phyloP scores from a whole-genome alignment of 176 grass and related monocot species.

The Aegilops bicornis region DNA sequence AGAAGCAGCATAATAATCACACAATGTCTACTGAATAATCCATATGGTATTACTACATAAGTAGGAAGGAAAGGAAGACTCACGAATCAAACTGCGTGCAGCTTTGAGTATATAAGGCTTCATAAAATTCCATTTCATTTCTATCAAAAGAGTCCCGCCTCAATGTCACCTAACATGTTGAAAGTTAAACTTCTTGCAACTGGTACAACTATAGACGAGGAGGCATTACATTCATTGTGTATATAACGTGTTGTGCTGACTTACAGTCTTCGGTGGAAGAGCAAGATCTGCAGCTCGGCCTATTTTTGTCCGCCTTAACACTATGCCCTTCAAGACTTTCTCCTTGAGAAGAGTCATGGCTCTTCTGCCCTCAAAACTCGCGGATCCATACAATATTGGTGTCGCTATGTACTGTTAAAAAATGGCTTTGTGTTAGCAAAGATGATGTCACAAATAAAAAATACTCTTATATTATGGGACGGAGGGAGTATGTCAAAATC shows the following conservation, averaged over 20 bases:
- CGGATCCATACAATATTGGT: conserved; percentile 59
- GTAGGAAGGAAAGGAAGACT: conserved; percentile 30
- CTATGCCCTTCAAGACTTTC: conserved; percentile 83
- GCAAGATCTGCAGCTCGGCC: conserved; percentile 92
- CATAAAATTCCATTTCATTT: conserved; percentile 91
- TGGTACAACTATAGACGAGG: neutral
- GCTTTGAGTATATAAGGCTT: conserved; percentile 95
- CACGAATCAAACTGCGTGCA: conserved; percentile 91
- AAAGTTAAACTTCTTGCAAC: conserved; percentile 24
- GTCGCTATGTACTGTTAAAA: conserved; percentile 65
- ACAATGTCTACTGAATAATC: conserved; percentile 1
- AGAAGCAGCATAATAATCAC: conserved; percentile 14
- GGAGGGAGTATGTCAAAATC: neutral
- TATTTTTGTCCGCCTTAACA: conserved; percentile 90
- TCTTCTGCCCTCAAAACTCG: conserved; percentile 28
- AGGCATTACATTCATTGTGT: neutral
- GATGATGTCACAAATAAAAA: neutral
- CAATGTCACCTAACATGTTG: conserved; percentile 67
- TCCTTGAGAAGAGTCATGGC: conserved; percentile 85
- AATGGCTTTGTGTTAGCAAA: conserved; percentile 25
- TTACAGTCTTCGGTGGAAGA: conserved; percentile 84
- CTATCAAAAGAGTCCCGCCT: conserved; percentile 82
- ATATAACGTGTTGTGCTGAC: conserved; percentile 22
- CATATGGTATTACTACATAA: conserved; percentile 13
- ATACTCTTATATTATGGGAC: too few relatives aligned